phyloP scores from a whole-genome alignment of 1,284 basidiomycete species.

The Xerocomus nothofagi region DNA sequence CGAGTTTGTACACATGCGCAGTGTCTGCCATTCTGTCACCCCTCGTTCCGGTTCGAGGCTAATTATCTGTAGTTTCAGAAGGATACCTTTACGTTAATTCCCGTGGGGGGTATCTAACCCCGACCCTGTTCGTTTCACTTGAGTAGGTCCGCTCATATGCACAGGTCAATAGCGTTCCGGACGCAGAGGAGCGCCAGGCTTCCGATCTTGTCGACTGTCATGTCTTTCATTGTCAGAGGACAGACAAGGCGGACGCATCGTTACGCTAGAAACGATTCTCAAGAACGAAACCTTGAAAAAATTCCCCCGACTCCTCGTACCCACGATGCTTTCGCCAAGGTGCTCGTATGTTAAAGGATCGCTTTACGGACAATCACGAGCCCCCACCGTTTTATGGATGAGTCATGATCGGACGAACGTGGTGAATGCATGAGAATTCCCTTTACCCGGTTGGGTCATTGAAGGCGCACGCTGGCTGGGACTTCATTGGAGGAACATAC shows the following conservation, averaged over 20 bases:
- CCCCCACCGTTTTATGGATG: constrained; percentile 5
- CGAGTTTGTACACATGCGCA: constrained; percentile 9
- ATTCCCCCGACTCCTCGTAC: constrained; percentile 1
- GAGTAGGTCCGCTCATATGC: not conserved
- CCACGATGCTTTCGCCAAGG: constrained; percentile 15
- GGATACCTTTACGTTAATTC: constrained; percentile 1
- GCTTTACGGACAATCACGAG: constrained; percentile 1
- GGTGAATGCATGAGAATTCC: constrained; percentile 27
- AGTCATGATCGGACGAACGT: constrained; percentile 4
- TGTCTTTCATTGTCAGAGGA: constrained; percentile 4
- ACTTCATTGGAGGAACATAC: constrained; percentile 8
- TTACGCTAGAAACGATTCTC: constrained; percentile 8
- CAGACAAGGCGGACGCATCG: constrained; percentile 2
- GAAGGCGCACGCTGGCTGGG: constrained; percentile 3
- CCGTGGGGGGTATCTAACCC: not conserved
- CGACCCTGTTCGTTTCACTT: not conserved
- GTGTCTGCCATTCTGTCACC: not conserved
- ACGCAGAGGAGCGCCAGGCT: not conserved
- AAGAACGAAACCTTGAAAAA: constrained; percentile 9
- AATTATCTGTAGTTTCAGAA: not conserved
- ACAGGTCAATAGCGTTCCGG: constrained; percentile 6
- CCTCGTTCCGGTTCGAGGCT: constrained; percentile 4
- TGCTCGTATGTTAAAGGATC: constrained; percentile 13
- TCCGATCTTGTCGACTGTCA: not conserved
- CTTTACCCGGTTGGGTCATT: constrained; percentile 14